Percentiles rank a stretch among this genome's conserved stretches.
Conservation (phyloP, 2,329 filamentous ascomycete genomes). For the Phyllachora maydis region DNA sequence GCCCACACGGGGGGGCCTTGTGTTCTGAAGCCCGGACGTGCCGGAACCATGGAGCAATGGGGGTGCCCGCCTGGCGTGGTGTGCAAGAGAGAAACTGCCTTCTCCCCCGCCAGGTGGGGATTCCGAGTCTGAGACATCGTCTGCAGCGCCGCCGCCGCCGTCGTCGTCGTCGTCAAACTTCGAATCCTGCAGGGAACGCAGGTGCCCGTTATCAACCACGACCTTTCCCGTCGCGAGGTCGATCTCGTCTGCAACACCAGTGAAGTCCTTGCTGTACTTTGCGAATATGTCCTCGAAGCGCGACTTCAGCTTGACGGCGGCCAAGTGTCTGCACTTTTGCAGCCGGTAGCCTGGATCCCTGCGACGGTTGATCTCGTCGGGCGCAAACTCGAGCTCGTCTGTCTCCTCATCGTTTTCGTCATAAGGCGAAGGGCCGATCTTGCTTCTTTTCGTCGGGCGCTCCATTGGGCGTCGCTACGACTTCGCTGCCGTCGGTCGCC, state of each 20-base stretch:
- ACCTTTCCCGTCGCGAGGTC: slow-evolving; percentile 65
- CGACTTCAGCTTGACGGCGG: slow-evolving; percentile 56
- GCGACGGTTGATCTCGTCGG: slow-evolving; percentile 22
- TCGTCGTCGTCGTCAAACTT: no score
- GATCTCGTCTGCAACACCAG: slow-evolving; percentile 71
- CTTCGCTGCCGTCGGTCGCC: no score
- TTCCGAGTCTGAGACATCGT: no score
- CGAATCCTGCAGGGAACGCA: no score
- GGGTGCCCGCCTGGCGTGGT: no score
- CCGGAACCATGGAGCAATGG: no score
- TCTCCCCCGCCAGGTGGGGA: no score
- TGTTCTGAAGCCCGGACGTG: no score
- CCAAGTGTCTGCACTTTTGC: slow-evolving; percentile 38
- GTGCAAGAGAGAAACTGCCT: no score
- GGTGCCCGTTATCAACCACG: slow-evolving; percentile 83
- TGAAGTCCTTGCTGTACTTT: slow-evolving; percentile 73
- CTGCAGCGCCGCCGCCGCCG: no score
- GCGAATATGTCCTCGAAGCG: slow-evolving; percentile 75
- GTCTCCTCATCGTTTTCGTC: slow-evolving; percentile 22
- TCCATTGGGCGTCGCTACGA: no score
- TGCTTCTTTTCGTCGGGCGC: slow-evolving; percentile 36
- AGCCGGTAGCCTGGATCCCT: slow-evolving; percentile 35
- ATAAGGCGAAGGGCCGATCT: slow-evolving; percentile 22
- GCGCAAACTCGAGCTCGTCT: slow-evolving; percentile 20
- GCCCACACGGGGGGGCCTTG: no score